Conservation (phyloP, 768 basidiomycete genomes). For the Tylopilus felleus region DNA sequence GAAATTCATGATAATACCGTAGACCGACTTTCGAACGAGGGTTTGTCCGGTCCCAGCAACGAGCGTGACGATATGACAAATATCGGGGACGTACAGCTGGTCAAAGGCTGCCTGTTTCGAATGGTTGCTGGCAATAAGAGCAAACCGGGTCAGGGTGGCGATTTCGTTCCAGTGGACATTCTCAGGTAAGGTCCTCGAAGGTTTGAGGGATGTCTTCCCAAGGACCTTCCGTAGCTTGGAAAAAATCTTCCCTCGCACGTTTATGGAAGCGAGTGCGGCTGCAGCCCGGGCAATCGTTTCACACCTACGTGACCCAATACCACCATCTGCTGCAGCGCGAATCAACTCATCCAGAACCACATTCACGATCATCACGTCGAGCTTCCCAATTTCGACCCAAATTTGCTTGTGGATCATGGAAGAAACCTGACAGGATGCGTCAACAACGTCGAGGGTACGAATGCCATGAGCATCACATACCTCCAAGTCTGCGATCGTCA, state of each 20-base stretch:
- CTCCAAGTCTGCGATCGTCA: slow-evolving; percentile 70
- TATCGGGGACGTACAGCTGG: slow-evolving; percentile 81
- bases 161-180: slow-evolving; percentile 81
- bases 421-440: slow-evolving; percentile 47
- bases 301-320: slow-evolving; percentile 69
- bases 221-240: slow-evolving; percentile 78
- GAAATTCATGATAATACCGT: slow-evolving; percentile 78
- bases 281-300: slow-evolving; percentile 75
- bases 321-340: slow-evolving; percentile 79
- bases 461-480: slow-evolving; percentile 41
- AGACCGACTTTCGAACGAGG: slow-evolving; percentile 74
- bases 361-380: slow-evolving; percentile 66
- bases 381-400: slow-evolving; percentile 72
- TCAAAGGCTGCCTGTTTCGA: slow-evolving; percentile 59
- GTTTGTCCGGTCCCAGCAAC: slow-evolving; percentile 71
- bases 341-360: slow-evolving; percentile 77
- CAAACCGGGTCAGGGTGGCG: slow-evolving; percentile 73
- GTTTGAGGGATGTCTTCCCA: slow-evolving; percentile 65
- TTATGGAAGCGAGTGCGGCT: slow-evolving; percentile 69
- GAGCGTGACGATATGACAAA: slow-evolving; percentile 77
- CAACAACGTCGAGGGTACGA: background rate
- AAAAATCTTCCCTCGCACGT: slow-evolving; percentile 74
- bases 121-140: slow-evolving; percentile 67
- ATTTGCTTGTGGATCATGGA: slow-evolving; percentile 67
- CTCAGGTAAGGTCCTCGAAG: slow-evolving; percentile 60